Conservation (phyloP, 768 basidiomycete genomes). For the Lentinus brumalis region DNA sequence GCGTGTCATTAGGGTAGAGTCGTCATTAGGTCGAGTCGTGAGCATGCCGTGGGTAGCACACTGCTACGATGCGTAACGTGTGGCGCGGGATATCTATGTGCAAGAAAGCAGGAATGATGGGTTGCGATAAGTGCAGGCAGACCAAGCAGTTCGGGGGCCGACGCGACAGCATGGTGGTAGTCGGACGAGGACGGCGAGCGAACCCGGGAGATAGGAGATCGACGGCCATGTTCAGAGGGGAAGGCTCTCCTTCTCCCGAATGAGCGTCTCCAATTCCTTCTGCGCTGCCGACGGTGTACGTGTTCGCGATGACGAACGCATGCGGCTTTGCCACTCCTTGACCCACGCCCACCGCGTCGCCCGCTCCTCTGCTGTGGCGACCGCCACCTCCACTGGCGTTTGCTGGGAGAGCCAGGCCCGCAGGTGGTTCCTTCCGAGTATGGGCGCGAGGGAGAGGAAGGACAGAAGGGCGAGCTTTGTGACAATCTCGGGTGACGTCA, state of each 20-base stretch:
- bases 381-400: constrained; percentile 8
- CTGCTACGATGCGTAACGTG: neutral
- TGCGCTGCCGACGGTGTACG: constrained; percentile 46
- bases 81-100: constrained; percentile 11
- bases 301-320: constrained; percentile 55
- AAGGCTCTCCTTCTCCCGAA: constrained; percentile 51
- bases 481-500: constrained; percentile 82
- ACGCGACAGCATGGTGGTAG: too few species aligned
- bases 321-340: constrained; percentile 66
- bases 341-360: constrained; percentile 61
- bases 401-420: constrained; percentile 53
- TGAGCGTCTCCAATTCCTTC: constrained; percentile 50
- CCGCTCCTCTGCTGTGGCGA: constrained; percentile 39
- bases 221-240: constrained; percentile 17
- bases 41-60: constrained; percentile 1
- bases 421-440: constrained; percentile 71
- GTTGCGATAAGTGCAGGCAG: neutral
- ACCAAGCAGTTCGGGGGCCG: neutral
- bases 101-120: neutral
- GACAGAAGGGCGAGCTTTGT: constrained; percentile 83
- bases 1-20: constrained; percentile 10
- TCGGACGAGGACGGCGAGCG: neutral
- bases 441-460: constrained; percentile 83
- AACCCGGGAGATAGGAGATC: neutral
- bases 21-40: constrained; percentile 19